phyloP scores from a whole-genome alignment of 352 stramenopile species.

The Globisporangium iwayamae region DNA sequence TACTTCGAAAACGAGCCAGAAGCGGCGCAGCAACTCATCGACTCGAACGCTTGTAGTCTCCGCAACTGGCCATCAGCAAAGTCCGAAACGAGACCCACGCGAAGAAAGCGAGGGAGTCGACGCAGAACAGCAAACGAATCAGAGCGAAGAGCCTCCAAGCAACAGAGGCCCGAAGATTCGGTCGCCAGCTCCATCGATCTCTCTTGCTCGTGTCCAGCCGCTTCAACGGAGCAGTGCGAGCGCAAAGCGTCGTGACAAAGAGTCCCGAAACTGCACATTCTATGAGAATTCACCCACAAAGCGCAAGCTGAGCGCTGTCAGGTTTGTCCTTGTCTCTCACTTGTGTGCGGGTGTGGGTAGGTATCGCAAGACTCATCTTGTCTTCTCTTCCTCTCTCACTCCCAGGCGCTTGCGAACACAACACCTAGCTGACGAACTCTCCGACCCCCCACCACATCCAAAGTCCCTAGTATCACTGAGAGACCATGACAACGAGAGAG shows the following conservation, averaged over 20 bases:
- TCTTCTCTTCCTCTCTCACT: conserved; percentile 4
- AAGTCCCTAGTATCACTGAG: background rate
- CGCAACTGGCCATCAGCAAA: background rate
- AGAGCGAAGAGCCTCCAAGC: background rate
- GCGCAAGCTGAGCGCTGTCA: conserved; percentile 21
- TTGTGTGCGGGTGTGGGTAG: background rate
- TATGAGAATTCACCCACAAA: conserved; percentile 27
- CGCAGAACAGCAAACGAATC: background rate
- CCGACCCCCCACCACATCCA: background rate
- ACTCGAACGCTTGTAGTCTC: background rate
- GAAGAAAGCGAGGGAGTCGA: background rate
- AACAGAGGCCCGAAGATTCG: too few species aligned
- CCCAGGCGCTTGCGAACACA: conserved; percentile 19
- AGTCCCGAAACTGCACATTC: background rate
- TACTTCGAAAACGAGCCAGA: background rate
- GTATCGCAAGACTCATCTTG: background rate
- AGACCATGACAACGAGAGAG: background rate
- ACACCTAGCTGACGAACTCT: conserved; percentile 17
- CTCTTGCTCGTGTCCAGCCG: background rate
- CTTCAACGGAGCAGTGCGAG: background rate
- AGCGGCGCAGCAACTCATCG: background rate
- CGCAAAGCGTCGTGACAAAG: background rate
- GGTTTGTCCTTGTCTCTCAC: conserved; percentile 17
- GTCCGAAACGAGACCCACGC: background rate
- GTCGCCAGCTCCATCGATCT: background rate